Conservation (phyloP, 2,329 filamentous ascomycete species). For the Colletotrichum sp. region DNA sequence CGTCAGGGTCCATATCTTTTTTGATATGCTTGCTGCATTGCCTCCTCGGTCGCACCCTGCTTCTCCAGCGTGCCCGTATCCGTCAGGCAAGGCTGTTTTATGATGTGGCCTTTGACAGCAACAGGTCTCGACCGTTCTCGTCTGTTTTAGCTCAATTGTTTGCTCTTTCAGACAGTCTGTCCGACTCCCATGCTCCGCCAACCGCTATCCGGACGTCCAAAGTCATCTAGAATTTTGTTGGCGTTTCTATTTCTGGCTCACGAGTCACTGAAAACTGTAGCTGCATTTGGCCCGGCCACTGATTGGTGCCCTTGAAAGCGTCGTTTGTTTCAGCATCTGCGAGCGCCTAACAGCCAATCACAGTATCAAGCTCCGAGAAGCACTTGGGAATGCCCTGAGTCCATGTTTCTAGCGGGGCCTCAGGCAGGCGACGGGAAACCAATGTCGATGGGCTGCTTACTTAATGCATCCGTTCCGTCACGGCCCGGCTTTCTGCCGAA, state of each 20-base stretch:
- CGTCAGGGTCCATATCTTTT: slow-evolving; percentile 1
- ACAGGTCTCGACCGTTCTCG: not conserved
- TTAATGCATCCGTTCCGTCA: not conserved
- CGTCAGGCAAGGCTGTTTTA: not conserved
- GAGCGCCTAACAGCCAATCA: slow-evolving; percentile 34
- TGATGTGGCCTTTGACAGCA: not conserved
- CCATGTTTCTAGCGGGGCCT: not conserved
- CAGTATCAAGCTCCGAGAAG: not conserved
- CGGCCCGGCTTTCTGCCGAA: slow-evolving; percentile 10
- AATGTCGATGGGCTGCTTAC: not conserved
- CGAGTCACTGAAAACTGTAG: not conserved
- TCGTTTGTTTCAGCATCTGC: slow-evolving; percentile 42
- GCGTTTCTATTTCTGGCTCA: slow-evolving; percentile 20
- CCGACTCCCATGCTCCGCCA: not conserved
- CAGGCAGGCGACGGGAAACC: not conserved
- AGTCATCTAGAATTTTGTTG: not conserved
- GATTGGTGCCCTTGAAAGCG: slow-evolving; percentile 18
- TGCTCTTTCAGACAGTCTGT: not conserved
- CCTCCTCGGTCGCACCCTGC: not conserved
- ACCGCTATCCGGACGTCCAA: not conserved
- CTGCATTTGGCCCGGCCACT: not conserved
- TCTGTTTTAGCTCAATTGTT: not conserved
- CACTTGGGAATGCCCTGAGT: not conserved
- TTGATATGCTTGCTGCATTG: not conserved
- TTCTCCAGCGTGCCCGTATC: not conserved